phyloP scores from a whole-genome alignment of 306 rosid genomes.

The Astragalus membranaceus region DNA sequence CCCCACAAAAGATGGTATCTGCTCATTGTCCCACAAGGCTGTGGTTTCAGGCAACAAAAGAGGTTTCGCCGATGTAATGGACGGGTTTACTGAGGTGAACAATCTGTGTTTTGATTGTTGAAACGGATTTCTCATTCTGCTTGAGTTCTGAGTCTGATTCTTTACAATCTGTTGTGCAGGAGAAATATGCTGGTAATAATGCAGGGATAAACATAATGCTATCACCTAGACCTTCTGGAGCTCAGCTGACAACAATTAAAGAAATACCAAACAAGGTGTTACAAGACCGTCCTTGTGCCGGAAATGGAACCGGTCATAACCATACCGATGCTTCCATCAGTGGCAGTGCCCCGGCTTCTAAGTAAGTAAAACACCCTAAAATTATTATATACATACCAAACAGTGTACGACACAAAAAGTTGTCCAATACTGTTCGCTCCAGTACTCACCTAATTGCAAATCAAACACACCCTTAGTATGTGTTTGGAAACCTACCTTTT shows the following conservation, averaged over 20 bases:
- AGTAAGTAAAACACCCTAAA: too few relatives aligned
- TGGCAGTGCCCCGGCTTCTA: constrained; percentile 62
- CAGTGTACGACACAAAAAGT: too few relatives aligned
- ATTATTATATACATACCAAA: too few relatives aligned
- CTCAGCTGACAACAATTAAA: constrained; percentile 36
- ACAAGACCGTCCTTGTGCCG: constrained; percentile 45
- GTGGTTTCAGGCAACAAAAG: constrained; percentile 76
- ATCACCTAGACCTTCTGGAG: constrained; percentile 53
- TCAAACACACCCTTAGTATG: too few relatives aligned
- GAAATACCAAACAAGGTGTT: constrained; percentile 43
- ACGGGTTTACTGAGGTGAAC: constrained; percentile 51
- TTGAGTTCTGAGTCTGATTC: constrained; percentile 34
- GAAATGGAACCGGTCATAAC: constrained; percentile 36
- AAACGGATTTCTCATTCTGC: constrained; percentile 39
- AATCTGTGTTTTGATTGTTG: constrained; percentile 26
- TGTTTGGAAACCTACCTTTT: too few relatives aligned
- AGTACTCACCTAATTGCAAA: too few relatives aligned
- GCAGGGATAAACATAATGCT: constrained; percentile 44
- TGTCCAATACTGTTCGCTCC: too few relatives aligned
- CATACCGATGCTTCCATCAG: constrained; percentile 33
- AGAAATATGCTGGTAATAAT: constrained; percentile 48
- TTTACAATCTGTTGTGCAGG: constrained; percentile 36
- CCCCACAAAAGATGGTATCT: constrained; percentile 67
- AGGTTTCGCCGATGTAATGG: constrained; percentile 68
- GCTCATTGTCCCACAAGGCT: constrained; percentile 46